Conservation (phyloP, 495 filamentous ascomycete species). For the Hyaloscypha variabilis region DNA sequence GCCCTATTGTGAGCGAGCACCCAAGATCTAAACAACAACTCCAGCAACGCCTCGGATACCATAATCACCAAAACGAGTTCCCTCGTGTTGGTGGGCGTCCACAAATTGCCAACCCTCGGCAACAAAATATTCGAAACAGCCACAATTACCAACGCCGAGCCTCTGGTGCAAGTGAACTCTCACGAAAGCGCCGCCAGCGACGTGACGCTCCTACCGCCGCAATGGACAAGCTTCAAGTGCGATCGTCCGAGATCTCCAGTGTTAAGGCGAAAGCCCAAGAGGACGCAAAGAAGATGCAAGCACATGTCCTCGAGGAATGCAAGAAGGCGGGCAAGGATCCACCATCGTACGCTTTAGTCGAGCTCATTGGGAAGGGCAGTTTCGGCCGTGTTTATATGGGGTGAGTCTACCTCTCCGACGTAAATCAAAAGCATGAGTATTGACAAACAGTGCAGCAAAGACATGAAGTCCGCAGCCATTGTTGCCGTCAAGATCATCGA, state of each 20-base stretch:
- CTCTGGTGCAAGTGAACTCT: no score
- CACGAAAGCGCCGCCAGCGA: no score
- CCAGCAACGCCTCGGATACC: no score
- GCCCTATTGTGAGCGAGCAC: no score
- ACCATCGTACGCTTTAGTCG: constrained; percentile 73
- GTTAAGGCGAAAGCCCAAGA: constrained; percentile 42
- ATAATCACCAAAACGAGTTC: no score
- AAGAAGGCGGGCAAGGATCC: constrained; percentile 47
- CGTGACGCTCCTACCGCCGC: neutral
- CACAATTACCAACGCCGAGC: no score
- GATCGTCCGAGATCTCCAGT: constrained; percentile 10
- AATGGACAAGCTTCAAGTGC: constrained; percentile 6
- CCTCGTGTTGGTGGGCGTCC: no score
- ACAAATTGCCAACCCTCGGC: no score
- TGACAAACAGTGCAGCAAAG: constrained; percentile 43
- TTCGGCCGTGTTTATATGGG: constrained; percentile 95
- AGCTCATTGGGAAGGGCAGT: constrained; percentile 93
- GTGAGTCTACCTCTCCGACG: constrained; percentile 36
- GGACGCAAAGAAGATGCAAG: constrained; percentile 58
- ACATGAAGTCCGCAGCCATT: constrained; percentile 57
- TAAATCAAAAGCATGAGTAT: constrained; percentile 10
- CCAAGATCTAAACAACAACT: no score
- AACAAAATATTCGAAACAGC: no score
- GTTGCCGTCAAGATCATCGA: constrained; percentile 97
- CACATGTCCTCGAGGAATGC: constrained; percentile 49